Conservation (phyloP, 345 rosid genomes). For the Rhizophora mangle region DNA sequence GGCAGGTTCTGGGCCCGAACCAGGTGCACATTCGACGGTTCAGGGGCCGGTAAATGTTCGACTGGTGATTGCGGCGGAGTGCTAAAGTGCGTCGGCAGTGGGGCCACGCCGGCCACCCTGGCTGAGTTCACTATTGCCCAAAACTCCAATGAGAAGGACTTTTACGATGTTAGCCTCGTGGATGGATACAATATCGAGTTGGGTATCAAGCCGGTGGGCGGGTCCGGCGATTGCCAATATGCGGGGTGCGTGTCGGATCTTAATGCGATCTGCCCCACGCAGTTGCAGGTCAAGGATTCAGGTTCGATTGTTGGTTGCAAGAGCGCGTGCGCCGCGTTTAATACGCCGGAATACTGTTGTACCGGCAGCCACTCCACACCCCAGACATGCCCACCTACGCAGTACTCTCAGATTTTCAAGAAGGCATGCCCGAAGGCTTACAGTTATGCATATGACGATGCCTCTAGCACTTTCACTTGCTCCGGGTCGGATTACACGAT, state of each 20-base stretch:
- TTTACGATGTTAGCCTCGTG: constrained; percentile 88
- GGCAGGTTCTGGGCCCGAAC: constrained; percentile 91
- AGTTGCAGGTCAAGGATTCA: constrained; percentile 45
- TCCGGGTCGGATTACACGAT: constrained; percentile 72
- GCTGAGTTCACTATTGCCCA: constrained; percentile 71
- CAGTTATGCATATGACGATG: constrained; percentile 91
- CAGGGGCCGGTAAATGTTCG: constrained; percentile 61
- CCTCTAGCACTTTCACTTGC: constrained; percentile 74
- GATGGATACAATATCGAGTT: constrained; percentile 84
- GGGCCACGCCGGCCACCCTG: constrained; percentile 62
- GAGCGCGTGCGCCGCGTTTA: constrained; percentile 82
- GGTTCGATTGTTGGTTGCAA: constrained; percentile 67
- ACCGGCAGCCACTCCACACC: constrained; percentile 70
- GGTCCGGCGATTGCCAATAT: constrained; percentile 64
- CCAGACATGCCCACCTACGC: constrained; percentile 67
- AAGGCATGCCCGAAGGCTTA: constrained; percentile 84
- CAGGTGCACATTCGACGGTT: constrained; percentile 61
- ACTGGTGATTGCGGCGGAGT: constrained; percentile 84
- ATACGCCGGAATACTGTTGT: constrained; percentile 72
- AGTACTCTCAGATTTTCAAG: constrained; percentile 73
- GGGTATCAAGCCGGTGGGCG: constrained; percentile 59
- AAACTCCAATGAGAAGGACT: constrained; percentile 45
- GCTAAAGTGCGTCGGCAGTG: constrained; percentile 67
- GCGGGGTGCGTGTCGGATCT: constrained; percentile 79
- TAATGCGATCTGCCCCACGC: constrained; percentile 59